Evolutionary conservation across 192 early-diverging fungal species (phyloP).

Genomic region (Backusella tuberculispora): DNA sequence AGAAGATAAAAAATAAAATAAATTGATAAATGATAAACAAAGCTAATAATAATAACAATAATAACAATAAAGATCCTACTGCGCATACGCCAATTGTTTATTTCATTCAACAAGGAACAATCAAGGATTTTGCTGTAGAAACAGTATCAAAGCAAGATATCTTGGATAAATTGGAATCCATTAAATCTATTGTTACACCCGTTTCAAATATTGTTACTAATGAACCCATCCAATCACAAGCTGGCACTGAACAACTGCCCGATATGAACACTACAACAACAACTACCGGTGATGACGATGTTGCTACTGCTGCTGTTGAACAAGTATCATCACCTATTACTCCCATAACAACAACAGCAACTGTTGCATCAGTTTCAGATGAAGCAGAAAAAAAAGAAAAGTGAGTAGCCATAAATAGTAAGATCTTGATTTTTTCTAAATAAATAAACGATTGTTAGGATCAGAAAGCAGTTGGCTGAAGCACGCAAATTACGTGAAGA

Average conservation of each 20-base stretch:
- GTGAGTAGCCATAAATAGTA: constrained; percentile 4
- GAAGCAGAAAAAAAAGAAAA: constrained; percentile 17
- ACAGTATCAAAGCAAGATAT: constrained; percentile 15
- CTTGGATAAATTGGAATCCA: not conserved
- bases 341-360: not conserved
- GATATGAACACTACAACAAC: not conserved
- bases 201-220: not conserved
- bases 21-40: not conserved
- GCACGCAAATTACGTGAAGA: constrained; percentile 9
- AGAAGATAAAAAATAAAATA: not conserved
- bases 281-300: not conserved
- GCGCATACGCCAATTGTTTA: constrained; percentile 29
- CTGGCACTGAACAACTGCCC: not conserved
- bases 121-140: constrained; percentile 31
- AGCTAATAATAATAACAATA: no score
- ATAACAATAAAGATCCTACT: constrained; percentile 23
- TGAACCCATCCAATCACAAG: not conserved
- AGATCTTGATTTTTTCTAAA: not conserved
- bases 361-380: not conserved
- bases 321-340: not conserved
- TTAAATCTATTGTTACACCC: not conserved
- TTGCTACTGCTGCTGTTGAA: not conserved
- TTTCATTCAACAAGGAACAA: constrained; percentile 34
- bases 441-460: not conserved
- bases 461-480: constrained; percentile 3